Conservation (phyloP, 495 filamentous ascomycete species). For the Hypoxylon trugodes region DNA sequence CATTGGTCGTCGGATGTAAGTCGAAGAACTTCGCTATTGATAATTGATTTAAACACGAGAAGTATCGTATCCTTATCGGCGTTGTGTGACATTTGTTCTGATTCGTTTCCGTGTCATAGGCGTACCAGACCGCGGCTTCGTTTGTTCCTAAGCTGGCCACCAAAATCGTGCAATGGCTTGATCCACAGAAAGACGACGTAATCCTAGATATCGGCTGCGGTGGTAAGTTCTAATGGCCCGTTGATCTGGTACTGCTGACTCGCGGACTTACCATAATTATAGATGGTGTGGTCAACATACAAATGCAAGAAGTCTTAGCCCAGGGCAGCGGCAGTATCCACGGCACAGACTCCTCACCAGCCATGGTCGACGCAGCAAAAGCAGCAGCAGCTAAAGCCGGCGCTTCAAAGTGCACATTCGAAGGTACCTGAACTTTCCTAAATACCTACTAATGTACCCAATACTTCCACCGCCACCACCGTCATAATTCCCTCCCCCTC, state of each 20-base stretch:
- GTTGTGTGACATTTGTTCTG: not conserved
- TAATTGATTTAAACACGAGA: not conserved
- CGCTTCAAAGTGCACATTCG: slow-evolving; percentile 51
- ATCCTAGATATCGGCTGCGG: slow-evolving; percentile 82
- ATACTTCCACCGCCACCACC: too few relatives aligned
- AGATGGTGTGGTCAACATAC: slow-evolving; percentile 70
- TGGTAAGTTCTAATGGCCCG: slow-evolving; percentile 46
- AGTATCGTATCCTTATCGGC: not conserved
- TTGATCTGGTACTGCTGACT: not conserved
- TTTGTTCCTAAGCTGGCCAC: slow-evolving; percentile 76
- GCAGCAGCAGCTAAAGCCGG: slow-evolving; percentile 37
- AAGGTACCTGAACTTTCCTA: slow-evolving; percentile 53
- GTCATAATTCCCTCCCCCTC: not conserved
- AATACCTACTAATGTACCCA: too few relatives aligned
- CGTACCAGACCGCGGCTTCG: slow-evolving; percentile 70
- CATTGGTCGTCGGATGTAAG: slow-evolving; percentile 67
- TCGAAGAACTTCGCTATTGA: not conserved
- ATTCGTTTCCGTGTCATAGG: slow-evolving; percentile 47
- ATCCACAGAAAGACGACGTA: slow-evolving; percentile 65
- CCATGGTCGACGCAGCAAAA: slow-evolving; percentile 69
- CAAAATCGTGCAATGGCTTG: slow-evolving; percentile 71
- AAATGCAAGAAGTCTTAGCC: slow-evolving; percentile 56
- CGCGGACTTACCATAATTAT: not conserved
- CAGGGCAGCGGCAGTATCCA: slow-evolving; percentile 58
- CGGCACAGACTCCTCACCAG: slow-evolving; percentile 70